A percentile compares a stretch with the other conserved stretches of the same genome.
These are phyloP conservation scores for Astragalus glycyphyllos DNA, from an alignment of 306 rosid genomes.

Conservation along the genomic window DNA sequence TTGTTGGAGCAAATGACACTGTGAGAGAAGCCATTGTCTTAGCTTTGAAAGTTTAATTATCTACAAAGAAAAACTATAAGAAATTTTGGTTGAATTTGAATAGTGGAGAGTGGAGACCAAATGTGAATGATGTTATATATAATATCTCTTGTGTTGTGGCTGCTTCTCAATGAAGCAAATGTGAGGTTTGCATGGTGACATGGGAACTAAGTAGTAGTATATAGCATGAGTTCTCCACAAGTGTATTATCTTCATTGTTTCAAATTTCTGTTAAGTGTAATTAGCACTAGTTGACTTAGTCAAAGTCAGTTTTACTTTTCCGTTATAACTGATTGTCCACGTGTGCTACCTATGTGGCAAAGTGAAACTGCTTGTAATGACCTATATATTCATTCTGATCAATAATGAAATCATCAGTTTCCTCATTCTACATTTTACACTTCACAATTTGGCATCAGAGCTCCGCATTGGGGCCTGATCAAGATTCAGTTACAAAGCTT, in stretches of 20 bases:
- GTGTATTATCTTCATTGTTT: constrained; percentile 60
- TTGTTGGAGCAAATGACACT: constrained; percentile 61
- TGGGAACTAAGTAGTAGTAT: neutral
- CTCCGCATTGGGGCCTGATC: too few relatives aligned
- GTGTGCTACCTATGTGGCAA: too few relatives aligned
- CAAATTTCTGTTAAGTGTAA: constrained; percentile 2
- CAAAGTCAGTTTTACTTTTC: too few relatives aligned
- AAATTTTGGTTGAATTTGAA: constrained; percentile 34
- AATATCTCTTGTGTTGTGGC: constrained; percentile 2
- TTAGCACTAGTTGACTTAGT: too few relatives aligned
- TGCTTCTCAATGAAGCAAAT: constrained; percentile 28
- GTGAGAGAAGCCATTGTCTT: constrained; percentile 69
- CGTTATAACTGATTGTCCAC: too few relatives aligned
- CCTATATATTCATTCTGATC: too few relatives aligned
- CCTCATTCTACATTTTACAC: too few relatives aligned
- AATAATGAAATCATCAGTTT: too few relatives aligned
- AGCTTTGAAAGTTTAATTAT: neutral
- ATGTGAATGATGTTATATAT: constrained; percentile 39
- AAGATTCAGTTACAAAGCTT: too few relatives aligned
- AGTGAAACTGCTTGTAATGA: too few relatives aligned
- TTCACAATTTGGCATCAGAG: too few relatives aligned
- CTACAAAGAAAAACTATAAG: neutral
- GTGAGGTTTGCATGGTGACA: constrained; percentile 29
- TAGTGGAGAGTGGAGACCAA: constrained; percentile 6
- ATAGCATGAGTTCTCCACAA: constrained; percentile 67